Conservation (phyloP, 805 yeast genomes). For the Dipodascopsis uninucleata region DNA sequence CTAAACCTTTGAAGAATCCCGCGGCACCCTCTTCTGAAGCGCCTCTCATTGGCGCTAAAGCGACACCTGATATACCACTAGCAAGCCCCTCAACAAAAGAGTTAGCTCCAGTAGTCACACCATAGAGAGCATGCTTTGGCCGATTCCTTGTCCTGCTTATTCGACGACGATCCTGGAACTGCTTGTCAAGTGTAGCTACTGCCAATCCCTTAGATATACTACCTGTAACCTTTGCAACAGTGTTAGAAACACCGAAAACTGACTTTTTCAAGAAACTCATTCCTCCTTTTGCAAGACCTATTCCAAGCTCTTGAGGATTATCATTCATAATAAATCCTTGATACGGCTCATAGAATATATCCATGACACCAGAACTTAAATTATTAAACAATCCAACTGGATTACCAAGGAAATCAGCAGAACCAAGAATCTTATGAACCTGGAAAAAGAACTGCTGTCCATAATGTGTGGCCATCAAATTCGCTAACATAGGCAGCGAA, state of each 20-base stretch:
- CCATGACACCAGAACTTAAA: constrained; percentile 90
- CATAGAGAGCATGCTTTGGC: constrained; percentile 81
- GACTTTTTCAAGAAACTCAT: constrained; percentile 89
- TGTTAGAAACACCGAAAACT: constrained; percentile 90
- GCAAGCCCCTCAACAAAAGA: constrained; percentile 83
- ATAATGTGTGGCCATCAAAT: constrained; percentile 76
- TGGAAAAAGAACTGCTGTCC: constrained; percentile 90
- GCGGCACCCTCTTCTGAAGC: constrained; percentile 83
- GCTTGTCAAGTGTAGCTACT: constrained; percentile 80
- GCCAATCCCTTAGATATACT: constrained; percentile 92
- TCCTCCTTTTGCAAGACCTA: constrained; percentile 94
- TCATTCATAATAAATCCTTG: constrained; percentile 93
- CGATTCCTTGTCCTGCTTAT: constrained; percentile 69
- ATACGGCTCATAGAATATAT: constrained; percentile 94
- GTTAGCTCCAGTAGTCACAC: constrained; percentile 79
- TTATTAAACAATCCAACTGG: constrained; percentile 96
- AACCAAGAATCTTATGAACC: constrained; percentile 86
- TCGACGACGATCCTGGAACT: constrained; percentile 78
- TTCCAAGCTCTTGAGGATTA: constrained; percentile 92
- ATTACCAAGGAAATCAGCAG: constrained; percentile 94
- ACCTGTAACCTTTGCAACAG: constrained; percentile 88
- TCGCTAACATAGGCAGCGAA: constrained; percentile 67
- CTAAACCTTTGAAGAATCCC: constrained; percentile 91
- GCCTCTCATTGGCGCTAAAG: constrained; percentile 86
- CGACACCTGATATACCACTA: constrained; percentile 86